These are phyloP conservation scores for Mortierella polycephala DNA, from an alignment of 371 early-diverging fungal species.

Conservation along the genomic window DNA sequence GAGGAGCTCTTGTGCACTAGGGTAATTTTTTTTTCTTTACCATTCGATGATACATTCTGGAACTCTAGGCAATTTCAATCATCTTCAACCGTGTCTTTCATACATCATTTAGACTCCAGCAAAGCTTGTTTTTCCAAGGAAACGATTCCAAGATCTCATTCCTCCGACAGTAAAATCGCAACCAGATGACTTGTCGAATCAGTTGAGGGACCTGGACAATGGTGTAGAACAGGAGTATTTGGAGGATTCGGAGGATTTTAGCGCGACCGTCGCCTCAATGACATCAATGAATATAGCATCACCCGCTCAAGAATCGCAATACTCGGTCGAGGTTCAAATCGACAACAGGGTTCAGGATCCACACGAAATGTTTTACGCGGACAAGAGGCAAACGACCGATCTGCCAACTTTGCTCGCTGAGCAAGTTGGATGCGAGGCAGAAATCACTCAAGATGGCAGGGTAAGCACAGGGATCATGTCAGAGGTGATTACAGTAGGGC, in stretches of 20 bases:
- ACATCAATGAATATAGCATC: not conserved
- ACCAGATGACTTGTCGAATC: not conserved
- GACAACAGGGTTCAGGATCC: slow-evolving; percentile 18
- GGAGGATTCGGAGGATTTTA: not conserved
- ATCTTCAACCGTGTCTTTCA: not conserved
- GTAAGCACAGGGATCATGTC: slow-evolving; percentile 5
- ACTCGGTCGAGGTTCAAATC: slow-evolving; percentile 16
- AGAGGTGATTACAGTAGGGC: not conserved
- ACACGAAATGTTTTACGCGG: slow-evolving; percentile 28
- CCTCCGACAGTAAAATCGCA: not conserved
- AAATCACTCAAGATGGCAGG: slow-evolving; percentile 14
- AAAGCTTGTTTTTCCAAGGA: not conserved
- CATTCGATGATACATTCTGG: too few species aligned
- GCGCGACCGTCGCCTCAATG: not conserved
- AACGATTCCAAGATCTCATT: slow-evolving; percentile 9
- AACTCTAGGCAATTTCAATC: too few species aligned
- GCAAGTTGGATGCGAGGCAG: slow-evolving; percentile 10
- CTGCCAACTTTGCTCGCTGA: slow-evolving; percentile 31
- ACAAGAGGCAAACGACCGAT: slow-evolving; percentile 24
- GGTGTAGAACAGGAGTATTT: too few species aligned
- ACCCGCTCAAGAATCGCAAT: not conserved
- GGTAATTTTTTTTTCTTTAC: not conserved
- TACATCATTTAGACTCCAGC: slow-evolving; percentile 3
- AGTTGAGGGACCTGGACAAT: slow-evolving; percentile 16
- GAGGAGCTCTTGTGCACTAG: slow-evolving; percentile 1